Evolutionary conservation across 352 stramenopile genomes (phyloP), one percentile per base, ranked within the genome.

Genomic region (Phytophthora pistaciae): DNA sequence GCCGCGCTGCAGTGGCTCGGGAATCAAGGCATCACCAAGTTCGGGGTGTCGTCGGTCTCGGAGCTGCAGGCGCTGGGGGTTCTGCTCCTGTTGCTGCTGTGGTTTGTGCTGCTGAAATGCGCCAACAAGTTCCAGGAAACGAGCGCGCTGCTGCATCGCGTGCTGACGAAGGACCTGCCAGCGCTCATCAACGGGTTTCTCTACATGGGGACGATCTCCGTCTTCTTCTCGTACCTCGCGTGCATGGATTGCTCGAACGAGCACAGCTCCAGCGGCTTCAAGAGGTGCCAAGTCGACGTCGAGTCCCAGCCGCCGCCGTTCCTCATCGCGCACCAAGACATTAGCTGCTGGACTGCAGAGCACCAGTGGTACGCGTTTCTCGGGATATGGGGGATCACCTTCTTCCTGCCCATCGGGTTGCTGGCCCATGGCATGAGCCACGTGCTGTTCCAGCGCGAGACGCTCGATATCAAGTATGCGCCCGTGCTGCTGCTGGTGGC

Each of bases 101-200:
- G 79, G 76, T 77, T 87, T 44, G n/a, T 90, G 20, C 59, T 88
- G 56, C 62, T 91, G 61, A 91, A 91, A 67, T 85, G 81, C n/a
- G 78, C 81, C 16, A 91, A 91, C 78, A 87, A 87, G 52, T 91
- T 91, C 65, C 84, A 84, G 56, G 82, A 91, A 33, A 87, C 68
- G 31, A 89, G 76, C 40, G 71, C 71, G 5, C 52, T 82, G 23
- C 63, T 91, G 13, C 85, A 91, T 68, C 77, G 74, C 0, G 49
- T 87, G 21, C 54, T 88, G 16, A 91, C 83, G 7, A 91, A 90
- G 38, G 83, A 91, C 56, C 64, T 91, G 16, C 81, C 83, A 23
- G 68, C 68, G 2, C 27, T 91, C 8, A 54, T 90, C 20, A 75
- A 86, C 44, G 75, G 81, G 5, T 82, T 86, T 31, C 63, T 88